Evolutionary conservation across 306 rosid species (phyloP).

Genomic region (Fagus sylvatica): DNA sequence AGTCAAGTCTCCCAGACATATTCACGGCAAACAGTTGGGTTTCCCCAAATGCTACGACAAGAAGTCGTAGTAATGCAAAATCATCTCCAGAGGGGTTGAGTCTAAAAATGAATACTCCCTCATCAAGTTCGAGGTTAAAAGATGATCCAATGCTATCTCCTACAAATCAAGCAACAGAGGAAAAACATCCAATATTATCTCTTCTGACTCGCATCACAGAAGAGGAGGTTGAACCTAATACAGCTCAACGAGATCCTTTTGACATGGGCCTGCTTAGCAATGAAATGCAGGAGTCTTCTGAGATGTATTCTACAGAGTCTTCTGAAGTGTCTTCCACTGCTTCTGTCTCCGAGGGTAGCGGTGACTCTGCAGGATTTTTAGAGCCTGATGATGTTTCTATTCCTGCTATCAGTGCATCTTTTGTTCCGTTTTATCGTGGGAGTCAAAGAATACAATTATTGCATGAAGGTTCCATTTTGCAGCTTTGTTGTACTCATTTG

Average conservation of each 20-base stretch:
- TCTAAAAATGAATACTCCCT: conserved; percentile 3
- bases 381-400: conserved; percentile 56
- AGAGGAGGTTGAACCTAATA: conserved; percentile 31
- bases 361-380: conserved; percentile 38
- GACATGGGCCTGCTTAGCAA: conserved; percentile 35
- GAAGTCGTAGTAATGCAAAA: conserved; percentile 66
- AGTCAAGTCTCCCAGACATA: conserved; percentile 83
- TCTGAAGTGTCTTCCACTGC: conserved; percentile 41
- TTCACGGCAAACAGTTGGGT: conserved; percentile 68
- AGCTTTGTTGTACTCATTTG: conserved; percentile 55
- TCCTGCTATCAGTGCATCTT: conserved; percentile 56
- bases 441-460: conserved; percentile 63
- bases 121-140: conserved; percentile 30
- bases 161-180: conserved; percentile 28
- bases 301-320: conserved; percentile 18
- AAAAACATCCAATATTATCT: conserved; percentile 57
- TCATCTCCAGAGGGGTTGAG: conserved; percentile 35
- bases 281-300: background rate
- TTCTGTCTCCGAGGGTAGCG: conserved; percentile 27
- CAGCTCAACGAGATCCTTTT: conserved; percentile 39
- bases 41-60: conserved; percentile 78
- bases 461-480: conserved; percentile 63
- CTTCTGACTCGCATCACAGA: conserved; percentile 30
- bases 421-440: conserved; percentile 53
- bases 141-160: conserved; percentile 38